phyloP scores from a whole-genome alignment of 768 basidiomycete genomes.

The Suillus decipiens region DNA sequence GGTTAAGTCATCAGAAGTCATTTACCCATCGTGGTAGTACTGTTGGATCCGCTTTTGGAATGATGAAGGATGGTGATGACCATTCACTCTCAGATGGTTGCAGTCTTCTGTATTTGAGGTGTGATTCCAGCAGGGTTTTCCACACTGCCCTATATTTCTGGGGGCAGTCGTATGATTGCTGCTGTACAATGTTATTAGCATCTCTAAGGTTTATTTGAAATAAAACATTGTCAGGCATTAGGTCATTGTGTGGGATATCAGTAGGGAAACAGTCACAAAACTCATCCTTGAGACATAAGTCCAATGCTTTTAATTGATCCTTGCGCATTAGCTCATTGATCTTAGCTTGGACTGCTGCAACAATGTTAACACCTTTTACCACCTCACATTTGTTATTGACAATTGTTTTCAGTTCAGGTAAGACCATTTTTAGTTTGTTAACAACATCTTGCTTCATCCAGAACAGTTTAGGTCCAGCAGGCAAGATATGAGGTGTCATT shows the following conservation, averaged over 20 bases:
- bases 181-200: constrained; percentile 24
- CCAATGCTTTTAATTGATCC: no score
- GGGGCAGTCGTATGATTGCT: constrained; percentile 32
- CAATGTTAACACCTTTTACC: no score
- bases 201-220: constrained; percentile 32
- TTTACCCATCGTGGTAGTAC: constrained; percentile 30
- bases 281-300: no score
- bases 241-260: no score
- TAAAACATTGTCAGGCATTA: no score
- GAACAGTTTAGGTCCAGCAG: neutral
- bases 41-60: constrained; percentile 33
- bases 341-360: no score
- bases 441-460: neutral
- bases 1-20: constrained; percentile 29
- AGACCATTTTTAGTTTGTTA: constrained; percentile 14
- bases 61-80: constrained; percentile 40
- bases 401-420: no score
- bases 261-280: no score
- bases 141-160: constrained; percentile 36
- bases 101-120: constrained; percentile 35
- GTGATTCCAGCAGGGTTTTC: constrained; percentile 33
- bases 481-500: no score
- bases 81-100: constrained; percentile 27
- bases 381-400: no score
- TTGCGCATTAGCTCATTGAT: no score